phyloP scores from a whole-genome alignment of 441 rosid genomes.

The Erodium trifolium region DNA sequence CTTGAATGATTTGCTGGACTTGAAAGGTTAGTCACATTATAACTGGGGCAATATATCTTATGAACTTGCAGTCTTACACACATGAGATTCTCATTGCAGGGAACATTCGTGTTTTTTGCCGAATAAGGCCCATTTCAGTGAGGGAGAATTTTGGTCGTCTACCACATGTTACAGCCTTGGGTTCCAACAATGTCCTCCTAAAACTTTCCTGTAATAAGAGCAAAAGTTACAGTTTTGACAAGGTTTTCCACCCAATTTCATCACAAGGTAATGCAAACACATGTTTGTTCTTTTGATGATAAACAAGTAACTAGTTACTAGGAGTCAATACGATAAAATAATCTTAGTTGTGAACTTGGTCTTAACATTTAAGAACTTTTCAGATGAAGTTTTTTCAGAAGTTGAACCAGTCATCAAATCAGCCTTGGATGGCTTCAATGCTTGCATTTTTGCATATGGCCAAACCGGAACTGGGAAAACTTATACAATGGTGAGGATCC shows the following conservation, averaged over 20 bases:
- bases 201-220: conserved; percentile 35
- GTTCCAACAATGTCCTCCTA: conserved; percentile 42
- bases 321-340: background rate
- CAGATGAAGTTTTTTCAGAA: conserved; percentile 71
- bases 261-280: conserved; percentile 45
- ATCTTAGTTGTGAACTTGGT: background rate
- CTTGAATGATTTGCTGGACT: conserved; percentile 57
- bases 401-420: conserved; percentile 70
- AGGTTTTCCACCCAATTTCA: conserved; percentile 54
- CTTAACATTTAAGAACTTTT: conserved; percentile 18
- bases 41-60: too few species aligned
- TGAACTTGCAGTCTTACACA: too few species aligned
- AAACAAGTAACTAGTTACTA: background rate
- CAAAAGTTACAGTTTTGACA: conserved; percentile 55
- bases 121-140: conserved; percentile 38
- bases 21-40: conserved; percentile 48
- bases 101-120: conserved; percentile 78
- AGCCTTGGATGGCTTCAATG: conserved; percentile 74
- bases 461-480: conserved; percentile 89
- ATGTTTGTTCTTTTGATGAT: background rate
- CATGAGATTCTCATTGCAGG: conserved; percentile 31
- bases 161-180: conserved; percentile 36
- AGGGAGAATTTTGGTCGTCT: conserved; percentile 27
- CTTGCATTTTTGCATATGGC: conserved; percentile 75
- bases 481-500: conserved; percentile 56